Evolutionary conservation across 2,329 filamentous ascomycete genomes (phyloP), one percentile per base, ranked within the genome.

Genomic region (Harringtonia lauricola): DNA sequence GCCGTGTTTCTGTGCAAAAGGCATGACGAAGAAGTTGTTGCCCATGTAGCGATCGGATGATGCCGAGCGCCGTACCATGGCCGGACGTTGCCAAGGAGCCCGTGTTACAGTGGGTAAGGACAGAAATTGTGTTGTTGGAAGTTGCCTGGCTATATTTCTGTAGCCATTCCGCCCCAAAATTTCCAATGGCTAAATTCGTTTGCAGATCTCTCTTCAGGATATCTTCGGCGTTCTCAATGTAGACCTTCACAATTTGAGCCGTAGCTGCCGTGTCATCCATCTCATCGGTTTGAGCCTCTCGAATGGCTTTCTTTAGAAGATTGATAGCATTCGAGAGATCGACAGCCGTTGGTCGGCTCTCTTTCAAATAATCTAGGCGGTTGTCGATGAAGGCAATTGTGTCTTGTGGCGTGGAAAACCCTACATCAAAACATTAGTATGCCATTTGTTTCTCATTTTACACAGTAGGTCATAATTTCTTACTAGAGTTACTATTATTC

Each of bases 61-160:
- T 92, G 19, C 92, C 92, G 3, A 98, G 71, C 0, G 92, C 92
- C 12, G 92, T 98, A 41, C 92, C 92, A 59, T 96, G 94, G n/a
- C 92, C 92, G 15, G 92, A 94, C 2, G 92, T 98, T 22, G 92
- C 92, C 29, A 98, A 79, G 18, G 90, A 95, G 24, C 92, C 92
- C 19, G 92, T 98, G 63, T 98, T 98, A 71, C 92, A 98, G 64
- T 98, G 94, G 12, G 92, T 98, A 52, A 98, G 66, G 36, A 98
- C 82, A n/a, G 86, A 86, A 39, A 95, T 54, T 64, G 69, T 55
- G 59, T 70, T 55, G 51, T 72, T 60, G 50, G 64, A 39, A 34
- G 70, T 59, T 58, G 71, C 62, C 52, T 63, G 59, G 18, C 63
- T 67, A 56, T 86, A 77, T 34, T 71, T 65, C 45, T 78, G 64